Evolutionary conservation across 495 filamentous ascomycete species (phyloP), one percentile per base, ranked within the genome.

Genomic region (Collariella sp.): DNA sequence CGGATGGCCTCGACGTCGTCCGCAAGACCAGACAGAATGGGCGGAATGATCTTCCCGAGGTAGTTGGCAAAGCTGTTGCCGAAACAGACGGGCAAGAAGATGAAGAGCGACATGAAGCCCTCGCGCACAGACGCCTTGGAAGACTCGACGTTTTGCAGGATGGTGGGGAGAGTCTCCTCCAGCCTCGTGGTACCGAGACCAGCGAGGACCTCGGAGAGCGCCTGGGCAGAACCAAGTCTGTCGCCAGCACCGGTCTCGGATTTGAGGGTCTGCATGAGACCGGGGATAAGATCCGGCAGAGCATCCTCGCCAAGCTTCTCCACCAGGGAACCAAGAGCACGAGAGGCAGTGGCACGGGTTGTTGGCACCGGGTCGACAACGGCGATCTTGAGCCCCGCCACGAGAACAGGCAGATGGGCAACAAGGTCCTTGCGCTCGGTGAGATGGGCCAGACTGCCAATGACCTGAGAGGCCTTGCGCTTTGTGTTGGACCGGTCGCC

Each of bases 61-160:
- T 98, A 98, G 63, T 87, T 85, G 56, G 93, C 88, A 67, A 98
- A 98, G 73, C 90, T 95, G 76, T 97, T 97, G 60, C 93, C 93
- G 66, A 98, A 98, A 71, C 93, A 98, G 52, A 94, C 94, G 16
- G 93, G 93, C 71, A 98, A 82, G 78, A 95, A 98, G 59, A 98
- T 96, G 72, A 98, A 98, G 38, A 98, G 79, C 24, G 93, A 95
- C 93, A 98, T 98, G 77, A 97, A 98, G 34, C 93, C 93, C 76
- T 98, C 93, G 55, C 93, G 83, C 54, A 96, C 88, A 57, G 88
- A 78, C 18, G 93, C 69, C 68, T 96, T 97, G 47, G 88, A 79
- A 63, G 93, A 97, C 58, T 87, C 82, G 46, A 94, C 91, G 60
- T 98, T 98, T 64, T 98, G 93, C 23, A 98, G 72, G 55, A 98